Conservation (phyloP, 1,284 basidiomycete genomes). For the Pseudozyma hubeiensis region DNA sequence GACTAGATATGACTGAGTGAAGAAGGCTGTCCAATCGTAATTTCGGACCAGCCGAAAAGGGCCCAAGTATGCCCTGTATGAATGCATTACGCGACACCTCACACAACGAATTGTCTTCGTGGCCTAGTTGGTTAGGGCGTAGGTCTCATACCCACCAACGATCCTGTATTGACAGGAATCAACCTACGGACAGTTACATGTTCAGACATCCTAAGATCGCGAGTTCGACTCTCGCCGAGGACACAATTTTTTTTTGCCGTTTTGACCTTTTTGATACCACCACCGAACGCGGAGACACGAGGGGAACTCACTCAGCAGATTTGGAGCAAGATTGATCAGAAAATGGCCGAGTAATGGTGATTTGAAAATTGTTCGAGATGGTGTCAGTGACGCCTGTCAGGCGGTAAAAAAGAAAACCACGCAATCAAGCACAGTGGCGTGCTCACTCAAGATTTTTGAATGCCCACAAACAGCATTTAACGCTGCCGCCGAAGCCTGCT, state of each 20-base stretch:
- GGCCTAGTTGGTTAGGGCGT: constrained; percentile 53
- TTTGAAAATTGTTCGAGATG: not conserved
- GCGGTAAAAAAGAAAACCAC: no score
- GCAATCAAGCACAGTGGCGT: no score
- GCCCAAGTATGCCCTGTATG: no score
- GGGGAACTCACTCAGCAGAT: constrained; percentile 4
- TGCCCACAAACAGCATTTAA: no score
- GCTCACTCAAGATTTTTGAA: no score
- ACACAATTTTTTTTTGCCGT: constrained; percentile 12
- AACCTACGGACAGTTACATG: constrained; percentile 23
- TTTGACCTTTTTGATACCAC: constrained; percentile 7
- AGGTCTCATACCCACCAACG: constrained; percentile 49
- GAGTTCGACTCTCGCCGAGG: constrained; percentile 47
- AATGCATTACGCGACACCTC: not conserved
- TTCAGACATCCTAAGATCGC: constrained; percentile 45
- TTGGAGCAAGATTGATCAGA: constrained; percentile 17
- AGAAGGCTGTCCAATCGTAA: no score
- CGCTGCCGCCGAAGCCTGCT: no score
- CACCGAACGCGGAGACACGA: constrained; percentile 7
- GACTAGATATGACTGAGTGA: no score
- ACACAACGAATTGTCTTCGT: constrained; percentile 20
- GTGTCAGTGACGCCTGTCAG: not conserved
- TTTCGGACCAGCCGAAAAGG: no score
- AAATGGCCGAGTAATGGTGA: constrained; percentile 13
- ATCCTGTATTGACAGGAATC: constrained; percentile 31